Conservation (phyloP, 2,329 filamentous ascomycete species). For the Simplicillium aogashimaense region DNA sequence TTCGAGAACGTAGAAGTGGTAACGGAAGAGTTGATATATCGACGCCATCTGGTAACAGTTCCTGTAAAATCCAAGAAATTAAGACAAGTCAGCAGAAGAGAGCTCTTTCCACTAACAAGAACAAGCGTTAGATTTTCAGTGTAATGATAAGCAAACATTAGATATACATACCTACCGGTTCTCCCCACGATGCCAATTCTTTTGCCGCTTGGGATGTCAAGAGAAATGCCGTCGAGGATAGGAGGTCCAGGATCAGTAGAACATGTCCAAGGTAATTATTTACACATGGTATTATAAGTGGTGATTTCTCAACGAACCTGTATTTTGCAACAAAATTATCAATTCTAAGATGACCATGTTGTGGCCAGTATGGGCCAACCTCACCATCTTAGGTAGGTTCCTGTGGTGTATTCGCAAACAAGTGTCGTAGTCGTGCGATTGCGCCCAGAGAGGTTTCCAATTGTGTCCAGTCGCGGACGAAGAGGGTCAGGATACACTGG, state of each 20-base stretch:
- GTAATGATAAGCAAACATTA: too few species aligned
- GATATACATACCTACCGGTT: too few species aligned
- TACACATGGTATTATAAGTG: too few species aligned
- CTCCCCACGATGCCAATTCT: too few species aligned
- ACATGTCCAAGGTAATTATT: too few species aligned
- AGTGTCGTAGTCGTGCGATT: not conserved
- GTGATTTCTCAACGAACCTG: too few species aligned
- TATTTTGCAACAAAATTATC: not conserved
- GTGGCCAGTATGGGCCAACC: not conserved
- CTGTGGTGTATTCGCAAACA: not conserved
- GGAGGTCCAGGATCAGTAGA: too few species aligned
- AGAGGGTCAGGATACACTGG: not conserved
- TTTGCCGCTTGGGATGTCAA: too few species aligned
- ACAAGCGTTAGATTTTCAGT: not conserved
- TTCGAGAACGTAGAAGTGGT: slow-evolving; percentile 25
- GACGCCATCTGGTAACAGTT: slow-evolving; percentile 26
- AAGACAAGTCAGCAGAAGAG: not conserved
- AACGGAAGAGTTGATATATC: slow-evolving; percentile 27
- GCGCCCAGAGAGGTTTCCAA: not conserved
- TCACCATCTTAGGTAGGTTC: too few species aligned
- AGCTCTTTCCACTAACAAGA: not conserved
- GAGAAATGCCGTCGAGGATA: too few species aligned
- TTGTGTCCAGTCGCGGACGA: not conserved
- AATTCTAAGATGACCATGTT: not conserved
- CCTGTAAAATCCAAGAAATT: slow-evolving; percentile 3